These are phyloP conservation scores for Kluyveromyces wickerhamii DNA, from an alignment of 805 yeast genomes.

Conservation along the genomic window DNA sequence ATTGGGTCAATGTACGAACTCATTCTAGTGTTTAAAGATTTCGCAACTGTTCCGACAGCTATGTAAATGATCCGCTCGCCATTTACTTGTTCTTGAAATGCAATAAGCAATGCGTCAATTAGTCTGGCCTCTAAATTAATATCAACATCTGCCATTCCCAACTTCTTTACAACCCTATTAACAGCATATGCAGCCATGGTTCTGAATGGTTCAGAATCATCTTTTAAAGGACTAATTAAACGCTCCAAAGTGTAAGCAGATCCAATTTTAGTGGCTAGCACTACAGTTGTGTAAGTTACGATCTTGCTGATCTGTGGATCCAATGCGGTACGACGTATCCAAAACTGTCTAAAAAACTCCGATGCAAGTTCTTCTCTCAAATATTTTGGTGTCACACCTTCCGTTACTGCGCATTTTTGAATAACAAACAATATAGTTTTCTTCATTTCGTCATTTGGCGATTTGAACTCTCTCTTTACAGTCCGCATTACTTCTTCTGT, in stretches of 20 bases:
- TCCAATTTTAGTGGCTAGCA: constrained; percentile 62
- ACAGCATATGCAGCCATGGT: constrained; percentile 70
- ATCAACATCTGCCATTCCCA: constrained; percentile 54
- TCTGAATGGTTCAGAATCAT: constrained; percentile 74
- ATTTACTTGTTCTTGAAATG: constrained; percentile 69
- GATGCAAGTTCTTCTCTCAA: constrained; percentile 45
- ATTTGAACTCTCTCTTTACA: constrained; percentile 59
- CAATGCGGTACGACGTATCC: constrained; percentile 77
- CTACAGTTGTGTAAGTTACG: constrained; percentile 66
- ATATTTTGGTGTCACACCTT: constrained; percentile 45
- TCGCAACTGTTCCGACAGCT: constrained; percentile 58
- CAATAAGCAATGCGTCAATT: constrained; percentile 71
- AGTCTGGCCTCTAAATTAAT: constrained; percentile 55
- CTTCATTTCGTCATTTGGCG: constrained; percentile 87
- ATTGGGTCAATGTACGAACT: constrained; percentile 68
- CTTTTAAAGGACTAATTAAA: constrained; percentile 55
- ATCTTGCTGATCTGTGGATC: constrained; percentile 49
- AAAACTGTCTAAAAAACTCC: constrained; percentile 61
- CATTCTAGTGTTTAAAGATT: constrained; percentile 53
- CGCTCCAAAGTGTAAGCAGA: constrained; percentile 49
- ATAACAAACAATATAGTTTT: constrained; percentile 62
- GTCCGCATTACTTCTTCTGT: constrained; percentile 65
- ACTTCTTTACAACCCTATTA: constrained; percentile 41
- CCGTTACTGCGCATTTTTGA: constrained; percentile 55
- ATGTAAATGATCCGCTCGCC: constrained; percentile 49